These are phyloP conservation scores for Tetracladium setigerum DNA, from an alignment of 495 filamentous ascomycete genomes.

Conservation along the genomic window DNA sequence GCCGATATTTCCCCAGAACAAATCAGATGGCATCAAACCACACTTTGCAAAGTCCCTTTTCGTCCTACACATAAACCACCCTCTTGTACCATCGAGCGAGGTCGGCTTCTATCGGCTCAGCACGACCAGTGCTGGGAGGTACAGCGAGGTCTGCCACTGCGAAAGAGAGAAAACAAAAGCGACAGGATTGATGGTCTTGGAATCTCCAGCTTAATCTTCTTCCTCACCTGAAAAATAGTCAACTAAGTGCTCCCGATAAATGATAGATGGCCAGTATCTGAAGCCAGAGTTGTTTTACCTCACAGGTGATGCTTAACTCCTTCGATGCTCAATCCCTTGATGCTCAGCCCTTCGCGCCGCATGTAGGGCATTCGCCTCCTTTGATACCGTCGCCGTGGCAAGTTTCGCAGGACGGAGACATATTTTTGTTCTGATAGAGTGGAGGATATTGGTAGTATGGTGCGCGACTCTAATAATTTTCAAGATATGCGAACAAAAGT, in stretches of 20 bases:
- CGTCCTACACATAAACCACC: constrained; percentile 1
- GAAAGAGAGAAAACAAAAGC: neutral
- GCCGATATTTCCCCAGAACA: constrained; percentile 7
- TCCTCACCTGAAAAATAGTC: constrained; percentile 7
- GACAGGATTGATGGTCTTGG: neutral
- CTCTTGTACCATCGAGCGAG: neutral
- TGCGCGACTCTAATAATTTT: constrained; percentile 13
- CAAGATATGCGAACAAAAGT: constrained; percentile 13
- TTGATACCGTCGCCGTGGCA: constrained; percentile 16
- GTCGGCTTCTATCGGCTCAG: constrained; percentile 5
- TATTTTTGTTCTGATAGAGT: constrained; percentile 15
- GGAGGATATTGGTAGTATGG: constrained; percentile 11
- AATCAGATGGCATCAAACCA: constrained; percentile 2
- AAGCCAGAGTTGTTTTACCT: constrained; percentile 10
- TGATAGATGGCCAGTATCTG: constrained; percentile 14
- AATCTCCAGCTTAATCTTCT: constrained; percentile 4
- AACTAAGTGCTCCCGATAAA: constrained; percentile 12
- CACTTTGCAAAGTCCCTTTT: neutral
- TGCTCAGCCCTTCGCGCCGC: constrained; percentile 19
- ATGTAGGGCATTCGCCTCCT: constrained; percentile 18
- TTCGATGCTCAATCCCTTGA: constrained; percentile 10
- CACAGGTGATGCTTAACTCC: constrained; percentile 3
- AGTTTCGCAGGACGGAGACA: constrained; percentile 17
- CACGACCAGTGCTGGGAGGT: neutral
- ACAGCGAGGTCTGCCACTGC: neutral